Evolutionary conservation across 176 grass and related monocot species (phyloP), one percentile per base, ranked within the genome.

Genomic region (Paspalum notatum): DNA sequence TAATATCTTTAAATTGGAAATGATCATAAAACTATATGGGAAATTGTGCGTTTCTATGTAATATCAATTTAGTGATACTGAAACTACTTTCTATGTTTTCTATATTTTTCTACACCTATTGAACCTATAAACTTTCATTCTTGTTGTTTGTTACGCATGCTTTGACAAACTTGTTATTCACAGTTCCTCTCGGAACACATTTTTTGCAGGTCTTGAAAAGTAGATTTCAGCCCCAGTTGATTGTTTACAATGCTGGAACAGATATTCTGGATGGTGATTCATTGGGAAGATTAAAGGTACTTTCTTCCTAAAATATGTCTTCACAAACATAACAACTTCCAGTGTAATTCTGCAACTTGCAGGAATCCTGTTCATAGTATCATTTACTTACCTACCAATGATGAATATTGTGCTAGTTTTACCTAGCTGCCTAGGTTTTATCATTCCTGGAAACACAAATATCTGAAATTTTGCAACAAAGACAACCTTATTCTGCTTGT

Each of bases 181-280:
- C 37, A 45, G 12, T 77, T 81, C 16, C 54, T 76, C 24, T 51
- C 81, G 63, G 63, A 57, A 51, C 37, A 52, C 71, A 18, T 41
- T 50, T 8, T 75, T 89, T 85, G 27, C 78, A 98, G 95, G 84
- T 89, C 9, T 78, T 81, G 44, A 72, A 85, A 87, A 84, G 49
- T 87, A 95, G 88, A 52, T 95, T 94, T 85, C 66, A 91, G 79
- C 92, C 92, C 47, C 81, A 93, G 47, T 87, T 98, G 90, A 76
- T 95, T 80, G 88, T 95, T 69, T 98, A 98, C 68, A 95, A 98
- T 87, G 88, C 95, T 88, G 92, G 95, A 57, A 98, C 95, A 77
- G 95, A 98, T 58, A 89, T 93, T 70, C 81, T 98, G 5, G 95
- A 98, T 78, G 95, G 92, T 68, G 95, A 98, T 94, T 88, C 95